A percentile compares a stretch with the other conserved stretches of the same genome.
Conservation (phyloP, 2,329 filamentous ascomycete species). For the Monilinia polystroma region DNA sequence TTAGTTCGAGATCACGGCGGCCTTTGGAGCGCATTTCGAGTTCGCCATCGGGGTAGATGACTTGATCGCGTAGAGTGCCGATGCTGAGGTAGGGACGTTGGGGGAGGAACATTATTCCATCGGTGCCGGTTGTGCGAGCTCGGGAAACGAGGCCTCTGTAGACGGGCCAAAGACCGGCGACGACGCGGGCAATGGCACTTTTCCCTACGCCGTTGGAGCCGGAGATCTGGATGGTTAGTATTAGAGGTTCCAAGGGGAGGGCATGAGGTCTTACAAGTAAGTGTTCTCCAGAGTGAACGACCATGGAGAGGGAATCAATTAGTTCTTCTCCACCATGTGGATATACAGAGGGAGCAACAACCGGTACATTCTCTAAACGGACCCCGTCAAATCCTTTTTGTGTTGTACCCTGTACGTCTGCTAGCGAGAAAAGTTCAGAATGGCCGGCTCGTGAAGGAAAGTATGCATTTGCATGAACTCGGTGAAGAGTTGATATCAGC, state of each 20-base stretch:
- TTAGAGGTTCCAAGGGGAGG: background rate
- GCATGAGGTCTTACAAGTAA: slow-evolving; percentile 57
- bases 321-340: slow-evolving; percentile 90
- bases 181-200: slow-evolving; percentile 79
- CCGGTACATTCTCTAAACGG: slow-evolving; percentile 85
- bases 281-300: slow-evolving; percentile 88
- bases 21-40: slow-evolving; percentile 86
- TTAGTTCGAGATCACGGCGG: slow-evolving; percentile 74
- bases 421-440: slow-evolving; percentile 81
- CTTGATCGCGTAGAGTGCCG: slow-evolving; percentile 90
- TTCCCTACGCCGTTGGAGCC: slow-evolving; percentile 95
- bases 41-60: slow-evolving; percentile 96
- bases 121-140: slow-evolving; percentile 74
- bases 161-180: slow-evolving; percentile 92
- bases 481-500: slow-evolving; percentile 88
- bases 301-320: slow-evolving; percentile 82
- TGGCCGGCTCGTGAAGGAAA: slow-evolving; percentile 63
- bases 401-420: slow-evolving; percentile 88
- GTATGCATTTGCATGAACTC: slow-evolving; percentile 89
- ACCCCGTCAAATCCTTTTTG: slow-evolving; percentile 96
- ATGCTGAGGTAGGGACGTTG: slow-evolving; percentile 90
- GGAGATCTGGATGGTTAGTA: slow-evolving; percentile 60
- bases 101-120: slow-evolving; percentile 98
- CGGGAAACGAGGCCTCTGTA: slow-evolving; percentile 90
- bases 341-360: slow-evolving; percentile 85